Base-by-base conservation (phyloP, 441 rosid genomes). In the Brassica hybrid region DNA sequence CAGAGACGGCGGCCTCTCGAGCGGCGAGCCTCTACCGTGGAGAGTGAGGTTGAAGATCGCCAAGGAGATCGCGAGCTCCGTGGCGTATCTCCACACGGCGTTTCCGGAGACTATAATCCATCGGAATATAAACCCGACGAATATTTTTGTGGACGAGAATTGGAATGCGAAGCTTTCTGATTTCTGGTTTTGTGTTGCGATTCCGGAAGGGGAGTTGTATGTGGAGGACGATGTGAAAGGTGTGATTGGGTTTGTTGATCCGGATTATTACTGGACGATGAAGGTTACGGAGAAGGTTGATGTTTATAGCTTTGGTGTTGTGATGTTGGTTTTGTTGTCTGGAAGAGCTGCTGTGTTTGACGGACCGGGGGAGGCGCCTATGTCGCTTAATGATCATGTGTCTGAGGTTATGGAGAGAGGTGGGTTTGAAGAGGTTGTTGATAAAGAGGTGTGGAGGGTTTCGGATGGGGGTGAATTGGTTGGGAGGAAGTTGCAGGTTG, bases 31-130 rank as follows among this genome's bases (percentile, higher is more conserved):
- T 61, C 57, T 79, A 6, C 75, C 79, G 1, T 79, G 82, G 82
- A 41, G 50, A 12, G 71, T 30, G n/a, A 74, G 79, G 25, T 6
- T 79, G 65, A 73, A 74, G 74, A 79, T 78, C 4, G 74, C 75
- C 0, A 74, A 2, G 10, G 77, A 76, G 25, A 27, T 83, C 6
- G 88, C 85, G 0, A 70, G 67, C 50, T 76, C 69, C 0, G 58
- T 84, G 60, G 69, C 82, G 13, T 84, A 83, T 72, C 86, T 85
- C 4, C 89, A 86, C 74, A 74, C 73, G 19, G 83, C 80, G 21
- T 83, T 87, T 18, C 36, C 83, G 1, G 79, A 61, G 50, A 86
- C 84, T 3, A 54, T 87, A 61, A 21, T 89, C 19, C 85, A 81
- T 17, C 17, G 84, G 67, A 48, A 79, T 34, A 77, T 84, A 11